These are phyloP conservation scores for Microcyclospora pomicola DNA, from an alignment of 2,329 filamentous ascomycete genomes.

Conservation along the genomic window DNA sequence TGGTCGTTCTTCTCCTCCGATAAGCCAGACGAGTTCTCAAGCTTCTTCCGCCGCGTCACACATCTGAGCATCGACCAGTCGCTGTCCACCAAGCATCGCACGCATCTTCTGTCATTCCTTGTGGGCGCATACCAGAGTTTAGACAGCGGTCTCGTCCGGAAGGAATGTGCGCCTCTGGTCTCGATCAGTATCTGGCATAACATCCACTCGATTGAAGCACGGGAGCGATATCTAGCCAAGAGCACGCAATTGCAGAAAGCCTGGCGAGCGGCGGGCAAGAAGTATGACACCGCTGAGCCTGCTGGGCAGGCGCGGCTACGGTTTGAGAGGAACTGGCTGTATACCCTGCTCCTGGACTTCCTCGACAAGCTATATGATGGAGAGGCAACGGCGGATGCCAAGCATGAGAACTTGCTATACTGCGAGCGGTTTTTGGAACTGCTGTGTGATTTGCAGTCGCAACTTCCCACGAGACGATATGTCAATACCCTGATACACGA, in stretches of 20 bases:
- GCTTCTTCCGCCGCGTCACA: constrained; percentile 75
- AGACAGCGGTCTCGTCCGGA: constrained; percentile 75
- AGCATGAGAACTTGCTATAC: constrained; percentile 52
- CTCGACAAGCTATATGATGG: constrained; percentile 53
- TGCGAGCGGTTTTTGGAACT: constrained; percentile 92
- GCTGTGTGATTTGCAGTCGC: constrained; percentile 77
- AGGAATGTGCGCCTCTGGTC: constrained; percentile 90
- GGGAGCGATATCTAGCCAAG: constrained; percentile 60
- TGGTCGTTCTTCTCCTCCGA: constrained; percentile 69
- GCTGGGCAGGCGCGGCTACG: constrained; percentile 61
- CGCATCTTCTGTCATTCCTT: constrained; percentile 76
- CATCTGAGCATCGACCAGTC: constrained; percentile 57
- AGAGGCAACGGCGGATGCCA: constrained; percentile 17
- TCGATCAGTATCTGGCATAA: constrained; percentile 96
- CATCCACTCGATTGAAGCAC: constrained; percentile 59
- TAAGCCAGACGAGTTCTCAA: constrained; percentile 69
- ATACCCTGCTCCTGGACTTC: constrained; percentile 73
- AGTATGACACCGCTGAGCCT: constrained; percentile 78
- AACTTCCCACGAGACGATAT: constrained; percentile 85
- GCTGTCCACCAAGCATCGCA: constrained; percentile 40
- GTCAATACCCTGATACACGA: constrained; percentile 81
- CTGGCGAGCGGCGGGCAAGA: constrained; percentile 76
- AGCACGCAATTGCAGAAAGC: constrained; percentile 67
- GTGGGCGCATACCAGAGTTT: constrained; percentile 88
- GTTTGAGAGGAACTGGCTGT: constrained; percentile 91